Percentiles rank a stretch among this genome's conserved stretches.
Conservation (phyloP, 331 rosid species). For the Prunus yedoensis region DNA sequence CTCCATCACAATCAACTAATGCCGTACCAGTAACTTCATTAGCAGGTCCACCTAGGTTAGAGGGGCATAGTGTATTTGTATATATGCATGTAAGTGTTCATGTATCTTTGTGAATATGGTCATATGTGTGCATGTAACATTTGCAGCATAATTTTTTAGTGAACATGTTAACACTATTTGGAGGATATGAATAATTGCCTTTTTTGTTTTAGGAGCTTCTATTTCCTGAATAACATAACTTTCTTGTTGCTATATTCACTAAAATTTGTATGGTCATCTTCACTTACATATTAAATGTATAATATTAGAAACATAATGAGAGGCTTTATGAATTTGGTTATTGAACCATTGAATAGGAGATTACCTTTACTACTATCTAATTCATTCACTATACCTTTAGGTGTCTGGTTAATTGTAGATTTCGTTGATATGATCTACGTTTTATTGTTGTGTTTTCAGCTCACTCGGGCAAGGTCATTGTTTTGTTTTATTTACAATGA, state of each 20-base stretch:
- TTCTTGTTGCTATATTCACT: background rate
- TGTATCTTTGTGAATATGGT: background rate
- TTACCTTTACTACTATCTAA: background rate
- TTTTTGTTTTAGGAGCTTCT: background rate
- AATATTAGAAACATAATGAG: background rate
- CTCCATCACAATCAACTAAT: background rate
- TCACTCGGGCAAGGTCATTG: background rate
- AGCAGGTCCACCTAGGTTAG: background rate
- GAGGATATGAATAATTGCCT: background rate
- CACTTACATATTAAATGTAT: background rate
- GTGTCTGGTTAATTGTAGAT: background rate
- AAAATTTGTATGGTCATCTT: background rate
- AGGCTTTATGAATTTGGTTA: background rate
- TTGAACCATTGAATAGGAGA: background rate
- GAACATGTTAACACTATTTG: background rate
- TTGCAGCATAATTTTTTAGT: background rate
- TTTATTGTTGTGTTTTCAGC: constrained; percentile 9
- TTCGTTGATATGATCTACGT: background rate
- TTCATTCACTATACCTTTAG: background rate
- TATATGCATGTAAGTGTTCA: background rate
- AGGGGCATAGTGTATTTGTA: background rate
- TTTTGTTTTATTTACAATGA: background rate
- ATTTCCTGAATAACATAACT: background rate
- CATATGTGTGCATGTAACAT: background rate
- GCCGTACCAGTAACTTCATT: background rate